phyloP scores from a whole-genome alignment of 73 alveolate species.

The Stentor coeruleus region DNA sequence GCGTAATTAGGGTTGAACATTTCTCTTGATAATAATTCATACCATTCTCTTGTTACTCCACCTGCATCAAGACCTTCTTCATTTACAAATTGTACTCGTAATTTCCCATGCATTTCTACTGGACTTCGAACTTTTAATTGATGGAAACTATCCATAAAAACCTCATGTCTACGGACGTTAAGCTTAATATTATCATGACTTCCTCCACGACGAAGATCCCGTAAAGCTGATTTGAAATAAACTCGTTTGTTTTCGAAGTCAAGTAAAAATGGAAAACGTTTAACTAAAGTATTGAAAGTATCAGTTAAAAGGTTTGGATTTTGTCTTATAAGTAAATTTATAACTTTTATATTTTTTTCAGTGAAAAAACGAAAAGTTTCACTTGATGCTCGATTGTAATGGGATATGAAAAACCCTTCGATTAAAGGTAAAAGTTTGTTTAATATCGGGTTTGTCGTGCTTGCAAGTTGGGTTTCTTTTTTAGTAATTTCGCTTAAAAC shows the following conservation, averaged over 20 bases:
- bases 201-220: constrained; percentile 34
- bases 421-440: neutral
- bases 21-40: constrained; percentile 91
- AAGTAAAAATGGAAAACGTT: constrained; percentile 39
- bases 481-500: neutral
- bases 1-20: constrained; percentile 98
- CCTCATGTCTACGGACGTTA: constrained; percentile 59
- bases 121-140: constrained; percentile 52
- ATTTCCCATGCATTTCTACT: constrained; percentile 66
- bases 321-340: constrained; percentile 18
- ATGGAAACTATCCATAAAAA: constrained; percentile 70
- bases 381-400: neutral
- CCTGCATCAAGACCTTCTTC: constrained; percentile 99
- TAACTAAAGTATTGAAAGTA: constrained; percentile 24
- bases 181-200: constrained; percentile 40
- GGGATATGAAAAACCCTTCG: constrained; percentile 9
- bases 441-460: neutral
- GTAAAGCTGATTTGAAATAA: constrained; percentile 67
- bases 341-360: constrained; percentile 8
- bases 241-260: constrained; percentile 81
- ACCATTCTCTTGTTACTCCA: constrained; percentile 99
- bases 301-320: constrained; percentile 20
- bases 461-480: neutral
- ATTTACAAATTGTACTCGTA: constrained; percentile 56
- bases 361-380: neutral